Base-by-base conservation (phyloP, 257 asterid species). In the Galeopsis tetrahit region DNA sequence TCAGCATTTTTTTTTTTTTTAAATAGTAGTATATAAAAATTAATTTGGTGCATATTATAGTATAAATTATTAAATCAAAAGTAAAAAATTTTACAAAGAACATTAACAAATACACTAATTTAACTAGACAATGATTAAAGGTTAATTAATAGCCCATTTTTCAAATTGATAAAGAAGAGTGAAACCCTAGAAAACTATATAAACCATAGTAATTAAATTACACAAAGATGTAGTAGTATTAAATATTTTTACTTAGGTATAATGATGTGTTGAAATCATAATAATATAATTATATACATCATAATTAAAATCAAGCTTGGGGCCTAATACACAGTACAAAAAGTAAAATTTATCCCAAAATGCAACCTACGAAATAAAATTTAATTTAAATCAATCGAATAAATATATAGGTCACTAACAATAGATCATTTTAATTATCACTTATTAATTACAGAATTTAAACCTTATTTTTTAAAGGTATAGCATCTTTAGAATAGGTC, bases 261-360 rank as follows among this genome's bases (percentile, higher is more conserved):
- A 10, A 11, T 10, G 78, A 74, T 68, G 79, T 31, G 69, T 59
- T 68, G 74, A 75, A 73, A 58, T 44, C 63, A 34, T 21, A 66
- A 13, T 7, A 60, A 15, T 46, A 11, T 21, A 66, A 13, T 7
- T 49, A 15, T 46, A 11, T 66, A 8, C 61, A 51, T 34, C 63
- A 9, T 66, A 67, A 43, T n/a, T n/a, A n/a, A n/a, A 17, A 46
- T 46, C 63, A 60, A 68, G 69, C 33, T 46, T 34, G 14, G 38
- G 38, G 28, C 58, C 69, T 66, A 75, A 67, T 40, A 6, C 49
- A 14, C n/a, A 44, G 73, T 75, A 68, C 69, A 59, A 60, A 68
- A 67, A 31, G 75, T 75, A 51, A 73, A 71, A n/a, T 40, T 5
- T 53, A 38, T 5, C 36, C 68, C 43, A 35, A 74, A 66, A 56